These are phyloP conservation scores for Candida boidinii DNA, from an alignment of 805 yeast genomes.

Conservation along the genomic window DNA sequence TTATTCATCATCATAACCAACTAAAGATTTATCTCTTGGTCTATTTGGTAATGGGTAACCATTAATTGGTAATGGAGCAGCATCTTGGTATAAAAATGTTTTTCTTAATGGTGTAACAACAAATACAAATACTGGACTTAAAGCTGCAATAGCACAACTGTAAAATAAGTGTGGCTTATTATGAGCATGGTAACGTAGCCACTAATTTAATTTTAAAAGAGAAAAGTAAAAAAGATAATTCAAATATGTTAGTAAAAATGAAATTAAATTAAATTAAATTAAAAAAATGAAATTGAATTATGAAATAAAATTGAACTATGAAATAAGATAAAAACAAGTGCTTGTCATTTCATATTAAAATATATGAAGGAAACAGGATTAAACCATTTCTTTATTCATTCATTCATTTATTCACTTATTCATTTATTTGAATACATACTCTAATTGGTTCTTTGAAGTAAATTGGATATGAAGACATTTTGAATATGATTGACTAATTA, in stretches of 20 bases:
- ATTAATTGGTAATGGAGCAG: conserved; percentile 50
- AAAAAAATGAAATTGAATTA: no score
- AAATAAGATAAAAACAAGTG: background rate
- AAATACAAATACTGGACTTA: conserved; percentile 58
- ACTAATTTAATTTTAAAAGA: conserved; percentile 27
- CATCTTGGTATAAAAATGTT: conserved; percentile 56
- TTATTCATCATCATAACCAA: conserved; percentile 47
- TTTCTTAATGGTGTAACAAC: conserved; percentile 62
- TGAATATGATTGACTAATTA: no score
- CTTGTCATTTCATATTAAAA: no score
- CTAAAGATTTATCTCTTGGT: conserved; percentile 36
- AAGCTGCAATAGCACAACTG: conserved; percentile 52
- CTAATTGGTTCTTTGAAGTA: conserved; percentile 56
- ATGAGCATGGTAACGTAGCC: conserved; percentile 71
- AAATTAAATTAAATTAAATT: no score
- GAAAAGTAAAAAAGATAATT: no score
- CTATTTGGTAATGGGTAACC: conserved; percentile 51
- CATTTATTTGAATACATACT: conserved; percentile 33
- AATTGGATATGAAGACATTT: conserved; percentile 33
- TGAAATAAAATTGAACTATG: no score
- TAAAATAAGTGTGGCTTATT: conserved; percentile 68
- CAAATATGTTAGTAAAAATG: background rate
- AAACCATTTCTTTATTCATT: no score
- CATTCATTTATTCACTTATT: no score
- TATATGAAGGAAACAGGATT: no score